A percentile compares a stretch with the other conserved stretches of the same genome.
Conservation (phyloP, 352 stramenopile species). For the Pythium periplocum region DNA sequence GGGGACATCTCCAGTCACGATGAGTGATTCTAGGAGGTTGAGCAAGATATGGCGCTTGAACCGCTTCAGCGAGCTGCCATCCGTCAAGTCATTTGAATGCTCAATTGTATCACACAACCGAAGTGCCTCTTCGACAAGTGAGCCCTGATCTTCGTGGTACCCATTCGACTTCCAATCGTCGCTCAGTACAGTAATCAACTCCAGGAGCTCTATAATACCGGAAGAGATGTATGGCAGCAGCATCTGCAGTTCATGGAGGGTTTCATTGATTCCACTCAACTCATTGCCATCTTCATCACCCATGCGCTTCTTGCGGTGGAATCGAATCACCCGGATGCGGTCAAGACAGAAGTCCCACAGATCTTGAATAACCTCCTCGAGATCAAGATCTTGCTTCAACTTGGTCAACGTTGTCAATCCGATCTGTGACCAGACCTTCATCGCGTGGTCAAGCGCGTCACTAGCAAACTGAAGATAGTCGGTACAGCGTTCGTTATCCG, state of each 20-base stretch:
- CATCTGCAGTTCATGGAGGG: constrained; percentile 69
- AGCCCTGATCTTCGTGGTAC: constrained; percentile 31
- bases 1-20: constrained; percentile 38
- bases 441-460: constrained; percentile 39
- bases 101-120: constrained; percentile 50
- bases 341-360: constrained; percentile 78
- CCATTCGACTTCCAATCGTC: constrained; percentile 35
- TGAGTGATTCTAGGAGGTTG: constrained; percentile 47
- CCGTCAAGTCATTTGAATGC: constrained; percentile 20
- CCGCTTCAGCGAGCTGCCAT: constrained; percentile 13
- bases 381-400: constrained; percentile 52
- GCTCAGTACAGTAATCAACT: constrained; percentile 43
- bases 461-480: constrained; percentile 53
- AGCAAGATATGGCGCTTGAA: constrained; percentile 45
- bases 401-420: constrained; percentile 61
- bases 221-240: constrained; percentile 53
- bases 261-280: constrained; percentile 30
- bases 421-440: constrained; percentile 56
- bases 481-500: constrained; percentile 42
- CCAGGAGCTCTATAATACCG: constrained; percentile 34
- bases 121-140: constrained; percentile 57
- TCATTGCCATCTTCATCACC: constrained; percentile 3
- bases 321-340: constrained; percentile 43
- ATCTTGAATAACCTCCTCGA: constrained; percentile 73
- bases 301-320: constrained; percentile 4